Evolutionary conservation across 768 basidiomycete genomes (phyloP), one percentile per base, ranked within the genome.

Genomic region (Podaxis carcinomalis): DNA sequence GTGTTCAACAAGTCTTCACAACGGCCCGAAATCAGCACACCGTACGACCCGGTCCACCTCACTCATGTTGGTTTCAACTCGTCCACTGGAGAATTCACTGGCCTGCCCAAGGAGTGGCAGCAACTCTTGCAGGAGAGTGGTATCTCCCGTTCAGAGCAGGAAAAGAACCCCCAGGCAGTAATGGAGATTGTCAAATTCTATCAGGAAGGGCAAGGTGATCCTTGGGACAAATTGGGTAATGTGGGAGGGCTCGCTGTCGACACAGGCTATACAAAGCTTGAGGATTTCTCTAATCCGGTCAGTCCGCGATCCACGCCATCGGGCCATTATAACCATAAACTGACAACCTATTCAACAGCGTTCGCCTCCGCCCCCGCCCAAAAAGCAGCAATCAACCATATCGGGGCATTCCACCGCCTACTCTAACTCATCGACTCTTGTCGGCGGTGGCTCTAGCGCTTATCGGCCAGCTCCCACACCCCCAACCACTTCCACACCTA

Each of bases 121-220:
- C 93, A 98, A 73, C 82, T 98, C 4, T 75, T 99, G 51, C 93
- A 93, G 74, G 95, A 98, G 73, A 93, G 90, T 64, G 97, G 97
- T 57, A 98, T 98, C 70, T 95, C 93, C 40, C 86, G 90, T 67
- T 81, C 78, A 23, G 95, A 99, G 75, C 97, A 99, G 78, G 95
- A 97, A 74, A 94, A 92, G 79, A 95, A 98, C 69, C 97, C 97
- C 0, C 90, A 97, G 75, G 94, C 94, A 3, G 94, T 98, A 63
- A 94, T 95, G 86, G 97, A 98, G 69, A 96, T 98, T 64, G 96
- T 99, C 73, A 95, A 95, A 69, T 98, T 98, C 76, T 98, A 97
- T 73, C 96, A 98, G 69, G 92, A 95, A 74, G 85, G 89, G 37
- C 83, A 86, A 62, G 83, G 84, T 61, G 88, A 88, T 68, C 87